Conservation (phyloP, 1,139 yeast species). For the Diutina rugosa region DNA sequence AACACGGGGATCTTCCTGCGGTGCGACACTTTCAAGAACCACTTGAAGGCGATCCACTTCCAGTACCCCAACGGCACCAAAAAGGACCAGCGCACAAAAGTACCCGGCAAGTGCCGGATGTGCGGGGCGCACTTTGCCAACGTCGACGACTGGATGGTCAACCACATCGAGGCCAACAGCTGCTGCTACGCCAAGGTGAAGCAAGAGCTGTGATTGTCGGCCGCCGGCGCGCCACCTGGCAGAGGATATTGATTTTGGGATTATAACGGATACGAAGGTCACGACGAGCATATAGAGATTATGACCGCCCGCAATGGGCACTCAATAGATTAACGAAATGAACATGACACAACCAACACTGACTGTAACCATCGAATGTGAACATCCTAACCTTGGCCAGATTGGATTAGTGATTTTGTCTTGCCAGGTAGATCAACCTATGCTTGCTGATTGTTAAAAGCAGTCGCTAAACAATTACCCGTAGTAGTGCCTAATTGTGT, state of each 20-base stretch:
- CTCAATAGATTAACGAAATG: not conserved
- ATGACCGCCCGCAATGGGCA: not conserved
- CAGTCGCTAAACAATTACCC: no score
- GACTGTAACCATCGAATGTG: no score
- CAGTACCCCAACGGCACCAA: slow-evolving; percentile 81
- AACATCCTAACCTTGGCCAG: no score
- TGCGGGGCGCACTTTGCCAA: slow-evolving; percentile 53
- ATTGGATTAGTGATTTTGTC: no score
- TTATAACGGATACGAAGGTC: not conserved
- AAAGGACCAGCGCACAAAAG: slow-evolving; percentile 59
- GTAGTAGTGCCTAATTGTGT: no score
- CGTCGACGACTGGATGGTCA: slow-evolving; percentile 69
- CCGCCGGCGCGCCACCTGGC: no score
- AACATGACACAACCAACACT: not conserved
- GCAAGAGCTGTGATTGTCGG: not conserved
- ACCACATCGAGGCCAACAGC: slow-evolving; percentile 51
- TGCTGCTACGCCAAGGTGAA: not conserved
- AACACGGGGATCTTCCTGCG: slow-evolving; percentile 74
- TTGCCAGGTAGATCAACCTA: no score
- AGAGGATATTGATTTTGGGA: no score
- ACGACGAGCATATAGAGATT: not conserved
- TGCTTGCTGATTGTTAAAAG: no score
- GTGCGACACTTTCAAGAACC: slow-evolving; percentile 87
- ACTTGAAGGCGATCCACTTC: slow-evolving; percentile 79
- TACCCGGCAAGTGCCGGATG: slow-evolving; percentile 63